Evolutionary conservation across 257 asterid species (phyloP), one percentile per base, ranked within the genome.

Genomic region (Solanum chilense): DNA sequence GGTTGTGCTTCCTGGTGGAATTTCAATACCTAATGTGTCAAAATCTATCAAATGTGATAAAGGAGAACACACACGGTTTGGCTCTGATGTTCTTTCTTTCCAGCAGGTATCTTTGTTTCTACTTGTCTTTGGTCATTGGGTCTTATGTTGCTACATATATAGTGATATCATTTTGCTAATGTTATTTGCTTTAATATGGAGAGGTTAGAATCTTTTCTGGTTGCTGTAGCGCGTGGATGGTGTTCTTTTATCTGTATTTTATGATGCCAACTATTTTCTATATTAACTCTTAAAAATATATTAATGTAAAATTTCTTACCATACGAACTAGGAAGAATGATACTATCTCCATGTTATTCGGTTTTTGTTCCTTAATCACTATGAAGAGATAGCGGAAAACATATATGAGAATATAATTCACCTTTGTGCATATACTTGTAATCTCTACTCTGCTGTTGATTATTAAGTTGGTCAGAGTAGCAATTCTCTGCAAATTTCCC

Each of bases 41-140:
- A 97, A 93, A 64, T 93, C 92, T n/a, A 95, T 97, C 82, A 97
- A 97, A 89, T 94, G 99, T 62, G 99, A 97, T 90, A 97, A 97
- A 91, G 99, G 99, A 87, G 99, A 97, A 90, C 93, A 95, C 60
- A 97, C 96, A 0, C 88, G 99, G 88, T 97, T 95, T 90, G 95
- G 98, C 15, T 94, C 98, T 25, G 99, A 97, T 87, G 94, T 94
- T 86, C 93, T 97, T 90, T 89, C 98, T 47, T 97, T 95, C 92
- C 98, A 97, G 92, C 98, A 94, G 96, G 99, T 97, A 92, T 87
- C 9, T 12, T 42, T 89, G 56, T 83, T 82, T 74, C 52, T 62
- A 81, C 45, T 31, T 81, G 20, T n/a, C 27, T 31, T 81, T 49
- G 64, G 35, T 49, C 29, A 49, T 11, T 29, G 20, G 35, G 8